Conservation (phyloP, 768 basidiomycete species). For the Tulasnella sp. region DNA sequence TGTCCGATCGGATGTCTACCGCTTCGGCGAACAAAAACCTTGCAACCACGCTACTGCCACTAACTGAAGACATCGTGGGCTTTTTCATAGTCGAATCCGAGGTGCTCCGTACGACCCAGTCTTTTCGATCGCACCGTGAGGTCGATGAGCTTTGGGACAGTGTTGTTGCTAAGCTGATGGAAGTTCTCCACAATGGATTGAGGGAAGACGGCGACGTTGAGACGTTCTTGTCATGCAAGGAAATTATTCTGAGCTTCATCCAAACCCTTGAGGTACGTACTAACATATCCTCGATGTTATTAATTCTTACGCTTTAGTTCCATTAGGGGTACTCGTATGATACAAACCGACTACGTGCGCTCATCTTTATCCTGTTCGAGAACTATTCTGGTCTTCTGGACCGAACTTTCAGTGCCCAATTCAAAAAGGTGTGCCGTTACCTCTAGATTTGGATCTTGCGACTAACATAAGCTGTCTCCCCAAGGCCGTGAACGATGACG, state of each 20-base stretch:
- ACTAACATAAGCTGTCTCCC: not conserved
- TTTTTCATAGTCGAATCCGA: conserved; percentile 96
- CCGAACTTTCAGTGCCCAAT: conserved; percentile 64
- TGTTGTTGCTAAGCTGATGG: conserved; percentile 60
- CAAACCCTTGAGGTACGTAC: conserved; percentile 75
- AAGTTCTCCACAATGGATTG: conserved; percentile 62
- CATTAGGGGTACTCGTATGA: conserved; percentile 76
- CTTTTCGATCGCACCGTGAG: conserved; percentile 81
- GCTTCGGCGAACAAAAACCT: conserved; percentile 8
- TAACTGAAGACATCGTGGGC: conserved; percentile 89
- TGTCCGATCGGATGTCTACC: conserved; percentile 36
- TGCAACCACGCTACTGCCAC: conserved; percentile 45
- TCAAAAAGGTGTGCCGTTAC: conserved; percentile 53
- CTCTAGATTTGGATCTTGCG: not conserved
- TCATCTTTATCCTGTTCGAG: conserved; percentile 83
- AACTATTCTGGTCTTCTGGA: conserved; percentile 76
- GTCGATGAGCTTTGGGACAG: conserved; percentile 94
- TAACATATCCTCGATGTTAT: not conserved
- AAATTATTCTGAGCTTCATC: conserved; percentile 70
- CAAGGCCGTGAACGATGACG: conserved; percentile 18
- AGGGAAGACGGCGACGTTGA: conserved; percentile 68
- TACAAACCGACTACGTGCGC: conserved; percentile 65
- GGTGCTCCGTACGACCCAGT: conserved; percentile 77
- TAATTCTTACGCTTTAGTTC: conserved; percentile 1
- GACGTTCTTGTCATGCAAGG: conserved; percentile 71